Percentiles rank a stretch among this genome's conserved stretches.
Evolutionary conservation across 1,284 basidiomycete species (phyloP).

Genomic region (Boletellus deceptivus): DNA sequence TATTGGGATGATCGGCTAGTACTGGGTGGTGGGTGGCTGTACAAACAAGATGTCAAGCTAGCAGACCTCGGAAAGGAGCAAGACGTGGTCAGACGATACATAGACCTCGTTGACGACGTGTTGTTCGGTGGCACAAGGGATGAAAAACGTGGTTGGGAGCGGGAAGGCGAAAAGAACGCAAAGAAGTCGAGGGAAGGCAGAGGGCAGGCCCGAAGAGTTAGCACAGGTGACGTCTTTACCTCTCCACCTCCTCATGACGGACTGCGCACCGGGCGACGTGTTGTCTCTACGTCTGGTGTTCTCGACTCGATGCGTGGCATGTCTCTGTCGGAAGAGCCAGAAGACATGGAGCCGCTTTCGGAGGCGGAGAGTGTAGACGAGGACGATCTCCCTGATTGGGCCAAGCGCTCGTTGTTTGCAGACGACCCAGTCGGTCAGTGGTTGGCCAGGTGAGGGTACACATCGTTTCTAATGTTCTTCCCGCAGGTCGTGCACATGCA

Average conservation of each 20-base stretch:
- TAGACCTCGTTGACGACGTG: slow-evolving; percentile 71
- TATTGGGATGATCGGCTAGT: slow-evolving; percentile 78
- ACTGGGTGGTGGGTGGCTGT: slow-evolving; percentile 76
- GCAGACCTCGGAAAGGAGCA: slow-evolving; percentile 57
- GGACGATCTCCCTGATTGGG: slow-evolving; percentile 67
- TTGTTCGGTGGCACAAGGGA: slow-evolving; percentile 60
- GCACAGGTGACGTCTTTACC: slow-evolving; percentile 45
- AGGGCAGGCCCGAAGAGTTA: slow-evolving; percentile 49
- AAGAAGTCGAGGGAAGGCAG: slow-evolving; percentile 39
- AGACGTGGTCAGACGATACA: slow-evolving; percentile 54
- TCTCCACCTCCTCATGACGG: slow-evolving; percentile 21
- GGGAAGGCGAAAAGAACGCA: slow-evolving; percentile 44
- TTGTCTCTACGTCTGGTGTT: slow-evolving; percentile 50
- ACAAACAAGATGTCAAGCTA: slow-evolving; percentile 61
- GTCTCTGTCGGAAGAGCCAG: slow-evolving; percentile 59
- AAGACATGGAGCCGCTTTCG: slow-evolving; percentile 46
- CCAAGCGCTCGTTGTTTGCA: slow-evolving; percentile 52
- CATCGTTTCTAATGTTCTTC: slow-evolving; percentile 4
- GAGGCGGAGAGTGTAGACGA: slow-evolving; percentile 51
- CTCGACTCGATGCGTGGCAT: slow-evolving; percentile 48
- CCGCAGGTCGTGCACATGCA: slow-evolving; percentile 58
- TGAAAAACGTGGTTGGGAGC: slow-evolving; percentile 54
- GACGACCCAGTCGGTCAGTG: slow-evolving; percentile 58
- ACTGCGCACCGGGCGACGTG: slow-evolving; percentile 38
- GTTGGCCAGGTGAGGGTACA: not conserved